Percentiles rank a stretch among this genome's conserved stretches.
Evolutionary conservation across 2,329 filamentous ascomycete genomes (phyloP).

Genomic region (Diaporthe velutina): DNA sequence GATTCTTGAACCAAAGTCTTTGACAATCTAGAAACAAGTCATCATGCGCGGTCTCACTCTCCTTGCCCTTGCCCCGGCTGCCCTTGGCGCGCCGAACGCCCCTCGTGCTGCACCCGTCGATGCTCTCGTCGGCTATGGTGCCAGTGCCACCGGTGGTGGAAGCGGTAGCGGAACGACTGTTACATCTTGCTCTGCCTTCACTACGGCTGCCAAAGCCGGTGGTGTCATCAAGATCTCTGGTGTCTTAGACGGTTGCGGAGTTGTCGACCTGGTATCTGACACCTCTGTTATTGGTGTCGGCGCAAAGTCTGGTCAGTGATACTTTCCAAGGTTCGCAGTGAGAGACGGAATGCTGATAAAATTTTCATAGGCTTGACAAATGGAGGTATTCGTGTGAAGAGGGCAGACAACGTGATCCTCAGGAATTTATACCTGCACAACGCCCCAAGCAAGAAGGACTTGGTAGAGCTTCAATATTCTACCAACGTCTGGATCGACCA

Average conservation of each 20-base stretch:
- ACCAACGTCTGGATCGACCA: slow-evolving; percentile 65
- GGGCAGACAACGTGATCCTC: slow-evolving; percentile 66
- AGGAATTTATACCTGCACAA: slow-evolving; percentile 67
- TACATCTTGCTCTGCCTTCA: slow-evolving; percentile 56
- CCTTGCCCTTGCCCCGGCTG: slow-evolving; percentile 35
- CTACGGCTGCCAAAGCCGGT: slow-evolving; percentile 51
- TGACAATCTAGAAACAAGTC: neutral
- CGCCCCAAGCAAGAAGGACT: slow-evolving; percentile 62
- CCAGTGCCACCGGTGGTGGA: slow-evolving; percentile 60
- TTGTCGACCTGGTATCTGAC: slow-evolving; percentile 60
- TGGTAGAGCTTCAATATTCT: slow-evolving; percentile 51
- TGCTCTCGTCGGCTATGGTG: slow-evolving; percentile 50
- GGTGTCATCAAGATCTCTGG: slow-evolving; percentile 62
- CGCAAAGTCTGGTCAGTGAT: slow-evolving; percentile 51
- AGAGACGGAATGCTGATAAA: neutral
- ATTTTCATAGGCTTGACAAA: slow-evolving; percentile 53
- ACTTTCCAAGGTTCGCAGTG: neutral
- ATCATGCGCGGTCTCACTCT: slow-evolving; percentile 42
- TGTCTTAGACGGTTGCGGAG: slow-evolving; percentile 55
- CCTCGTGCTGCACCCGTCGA: slow-evolving; percentile 42
- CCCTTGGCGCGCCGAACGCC: slow-evolving; percentile 24
- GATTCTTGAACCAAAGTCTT: neutral
- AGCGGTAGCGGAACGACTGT: slow-evolving; percentile 59
- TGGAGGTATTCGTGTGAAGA: slow-evolving; percentile 61
- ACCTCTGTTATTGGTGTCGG: slow-evolving; percentile 66